Base-by-base conservation (phyloP, 768 basidiomycete genomes). In the Panaeolus cyanescens region DNA sequence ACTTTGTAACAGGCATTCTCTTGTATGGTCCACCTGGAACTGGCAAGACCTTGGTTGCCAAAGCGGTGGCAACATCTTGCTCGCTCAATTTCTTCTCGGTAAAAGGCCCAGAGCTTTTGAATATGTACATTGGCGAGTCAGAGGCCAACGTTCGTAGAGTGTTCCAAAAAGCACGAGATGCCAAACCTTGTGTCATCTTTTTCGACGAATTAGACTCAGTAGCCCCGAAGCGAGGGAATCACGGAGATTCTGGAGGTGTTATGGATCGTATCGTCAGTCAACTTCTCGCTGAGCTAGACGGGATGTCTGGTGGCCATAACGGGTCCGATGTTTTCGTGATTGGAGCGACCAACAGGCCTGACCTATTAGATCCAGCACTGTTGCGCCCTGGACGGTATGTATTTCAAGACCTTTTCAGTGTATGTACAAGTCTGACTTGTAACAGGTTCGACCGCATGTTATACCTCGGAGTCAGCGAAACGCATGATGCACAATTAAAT, bases 221-320 rank as follows among this genome's bases (percentile, higher is more conserved):
- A 28, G 96, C 96, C 34, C 96, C 96, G 0, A 95, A 96, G 72
- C 83, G 96, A 64, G 96, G 96, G 17, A 93, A 93, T 67, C 93
- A 95, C 67, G 96, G 96, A 0, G 96, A 98, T 71, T 96, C 95
- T 32, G 96, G 95, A 22, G 96, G 96, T 10, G 96, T 98, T 15
- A 98, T 98, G 95, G 96, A 98, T 74, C 85, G 96, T 17, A 97
- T 98, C 68, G 96, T 98, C 60, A 95, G 93, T 68, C 96, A 97
- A 75, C 79, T 97, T 32, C 77, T 98, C 34, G 94, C 96, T 7
- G 96, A 98, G 75, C 80, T 98, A 39, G 96, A 98, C 77, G 95
- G 95, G 2, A 93, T 96, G 86, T 81, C 88, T 8, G 75, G 77
- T 25, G 87, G 88, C 3, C 76, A 79, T 30, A 76, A 77, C n/a